Base-by-base conservation (phyloP, 805 yeast species). In the Wickerhamomyces tratensis region DNA sequence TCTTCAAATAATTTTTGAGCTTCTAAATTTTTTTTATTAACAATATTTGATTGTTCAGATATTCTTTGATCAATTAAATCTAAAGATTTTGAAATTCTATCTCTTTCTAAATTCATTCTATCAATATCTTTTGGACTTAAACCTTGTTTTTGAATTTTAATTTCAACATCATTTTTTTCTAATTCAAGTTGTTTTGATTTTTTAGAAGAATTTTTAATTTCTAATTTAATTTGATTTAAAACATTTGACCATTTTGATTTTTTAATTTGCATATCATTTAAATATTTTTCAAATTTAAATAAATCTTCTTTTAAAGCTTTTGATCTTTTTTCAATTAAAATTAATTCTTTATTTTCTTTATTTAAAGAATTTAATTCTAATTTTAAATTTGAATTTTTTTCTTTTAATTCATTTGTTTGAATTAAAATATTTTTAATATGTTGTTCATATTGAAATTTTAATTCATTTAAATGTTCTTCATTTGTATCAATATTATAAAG, bases 261-360 rank as follows among this genome's bases (percentile, higher is more conserved):
- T 46, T 86, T 69, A n/a, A 66, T 65, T 50, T 78, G 75, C 76
- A 84, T 79, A 7, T 76, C 69, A 37, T 76, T 76, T 41, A 84
- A 77, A 54, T 82, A 86, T n/a, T 78, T 81, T 51, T 75, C 72
- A 53, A 86, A 83, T 58, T 83, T 82, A 37, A 66, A 64, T 37
- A 82, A 67, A 58, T 87, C 96, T 47, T 76, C 75, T 48, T 81
- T 83, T 43, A 87, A 64, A 1, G 86, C 84, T 46, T 67, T 68
- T 6, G 77, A 61, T 55, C 81, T 79, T 53, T 73, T 75, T 43
- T 72, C 71, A 25, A 81, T 74, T 25, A 71, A 63, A 39, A 71
- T 72, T 33, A 79, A 63, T 15, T 67, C 62, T 25, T 71, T 69
- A 39, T 71, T 64, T 47, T 76, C 74, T 6, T 62, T 61, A 35